Conservation (phyloP, 1,139 yeast species). For the Yamadazyma jaroonii region DNA sequence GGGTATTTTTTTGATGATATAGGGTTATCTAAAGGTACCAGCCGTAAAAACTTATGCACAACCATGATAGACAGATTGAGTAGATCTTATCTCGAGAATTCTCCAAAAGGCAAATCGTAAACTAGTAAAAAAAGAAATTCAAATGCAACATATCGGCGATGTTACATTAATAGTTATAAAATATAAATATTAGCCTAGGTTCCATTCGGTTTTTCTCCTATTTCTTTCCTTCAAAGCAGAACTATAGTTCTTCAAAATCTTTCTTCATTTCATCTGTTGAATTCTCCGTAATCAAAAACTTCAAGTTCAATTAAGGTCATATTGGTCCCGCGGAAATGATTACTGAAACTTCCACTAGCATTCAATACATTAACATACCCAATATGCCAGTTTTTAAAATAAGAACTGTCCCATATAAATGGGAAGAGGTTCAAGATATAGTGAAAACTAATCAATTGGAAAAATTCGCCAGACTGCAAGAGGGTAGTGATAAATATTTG, state of each 20-base stretch:
- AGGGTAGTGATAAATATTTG: conserved; percentile 31
- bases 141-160: conserved; percentile 1
- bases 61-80: too few species aligned
- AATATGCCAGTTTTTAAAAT: conserved; percentile 44
- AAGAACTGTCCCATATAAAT: conserved; percentile 27
- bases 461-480: conserved; percentile 37
- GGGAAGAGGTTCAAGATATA: conserved; percentile 36
- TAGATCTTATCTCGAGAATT: neutral
- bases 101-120: conserved; percentile 3
- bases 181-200: neutral
- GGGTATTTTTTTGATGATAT: neutral
- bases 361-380: conserved; percentile 25
- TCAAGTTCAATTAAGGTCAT: neutral
- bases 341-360: conserved; percentile 7
- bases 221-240: neutral
- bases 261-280: neutral
- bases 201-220: neutral
- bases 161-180: neutral
- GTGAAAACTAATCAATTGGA: conserved; percentile 33
- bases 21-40: neutral
- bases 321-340: neutral
- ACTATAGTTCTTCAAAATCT: too few species aligned
- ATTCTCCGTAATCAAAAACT: neutral
- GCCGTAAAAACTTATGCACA: too few species aligned
- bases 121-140: neutral